Evolutionary conservation across 2,329 filamentous ascomycete genomes (phyloP).

Genomic region (Microcyclosporella mali): DNA sequence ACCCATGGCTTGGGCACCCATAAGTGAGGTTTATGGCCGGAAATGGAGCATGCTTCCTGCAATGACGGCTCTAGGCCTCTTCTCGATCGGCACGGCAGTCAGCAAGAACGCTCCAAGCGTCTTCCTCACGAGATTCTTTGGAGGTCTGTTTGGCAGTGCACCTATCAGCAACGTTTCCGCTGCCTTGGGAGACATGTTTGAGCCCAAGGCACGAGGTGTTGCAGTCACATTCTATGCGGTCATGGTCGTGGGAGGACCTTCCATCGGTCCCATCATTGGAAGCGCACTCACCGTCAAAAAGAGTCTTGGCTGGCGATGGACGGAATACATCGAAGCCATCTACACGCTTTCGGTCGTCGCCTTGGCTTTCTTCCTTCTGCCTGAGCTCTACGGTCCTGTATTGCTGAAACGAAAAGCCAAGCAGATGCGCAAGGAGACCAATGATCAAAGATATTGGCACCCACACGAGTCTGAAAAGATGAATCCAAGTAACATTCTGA

Average conservation of each 20-base stretch:
- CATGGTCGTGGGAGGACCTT: conserved; percentile 36
- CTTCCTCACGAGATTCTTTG: conserved; percentile 42
- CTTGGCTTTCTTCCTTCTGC: conserved; percentile 31
- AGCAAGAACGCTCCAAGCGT: conserved; percentile 34
- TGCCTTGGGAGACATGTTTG: conserved; percentile 41
- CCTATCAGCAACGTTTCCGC: conserved; percentile 41
- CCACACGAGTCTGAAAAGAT: conserved; percentile 42
- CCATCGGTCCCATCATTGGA: conserved; percentile 39
- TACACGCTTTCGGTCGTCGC: conserved; percentile 29
- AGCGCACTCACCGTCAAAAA: conserved; percentile 36
- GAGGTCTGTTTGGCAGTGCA: conserved; percentile 39
- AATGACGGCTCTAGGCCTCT: conserved; percentile 39
- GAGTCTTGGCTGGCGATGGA: conserved; percentile 33
- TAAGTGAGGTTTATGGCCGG: conserved; percentile 36
- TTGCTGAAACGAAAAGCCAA: conserved; percentile 37
- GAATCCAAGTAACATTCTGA: conserved; percentile 36
- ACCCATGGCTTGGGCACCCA: conserved; percentile 25
- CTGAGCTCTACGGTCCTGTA: conserved; percentile 37
- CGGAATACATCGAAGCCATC: conserved; percentile 36
- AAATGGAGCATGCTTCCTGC: conserved; percentile 41
- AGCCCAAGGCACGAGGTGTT: conserved; percentile 33
- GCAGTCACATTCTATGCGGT: conserved; percentile 38
- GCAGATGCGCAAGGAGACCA: conserved; percentile 34
- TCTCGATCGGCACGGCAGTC: conserved; percentile 42
- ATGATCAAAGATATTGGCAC: conserved; percentile 38